A percentile compares a stretch with the other conserved stretches of the same genome.
These are phyloP conservation scores for Hapsidospora chrysogenum DNA, from an alignment of 495 filamentous ascomycete species.

Conservation along the genomic window DNA sequence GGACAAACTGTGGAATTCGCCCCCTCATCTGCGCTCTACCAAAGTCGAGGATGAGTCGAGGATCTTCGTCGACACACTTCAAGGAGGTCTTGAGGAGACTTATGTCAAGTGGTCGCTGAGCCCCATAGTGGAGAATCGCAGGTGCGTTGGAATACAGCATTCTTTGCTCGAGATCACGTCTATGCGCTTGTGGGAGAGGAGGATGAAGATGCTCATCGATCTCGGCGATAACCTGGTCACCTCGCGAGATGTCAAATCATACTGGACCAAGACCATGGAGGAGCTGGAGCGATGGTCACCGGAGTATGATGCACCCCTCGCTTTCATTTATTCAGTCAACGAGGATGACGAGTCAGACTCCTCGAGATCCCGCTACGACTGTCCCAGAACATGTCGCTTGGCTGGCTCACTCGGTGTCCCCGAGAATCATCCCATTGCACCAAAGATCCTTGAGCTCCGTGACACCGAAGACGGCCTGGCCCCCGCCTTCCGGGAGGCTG, in stretches of 20 bases:
- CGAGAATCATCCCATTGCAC: constrained; percentile 30
- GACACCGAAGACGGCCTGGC: constrained; percentile 31
- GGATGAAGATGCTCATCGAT: constrained; percentile 21
- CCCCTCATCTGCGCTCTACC: constrained; percentile 2
- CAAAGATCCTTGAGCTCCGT: constrained; percentile 32
- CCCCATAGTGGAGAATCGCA: constrained; percentile 35
- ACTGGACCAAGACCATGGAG: constrained; percentile 15
- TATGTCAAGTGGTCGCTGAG: constrained; percentile 47
- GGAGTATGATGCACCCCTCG: constrained; percentile 38
- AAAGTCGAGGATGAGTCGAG: constrained; percentile 19
- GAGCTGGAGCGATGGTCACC: constrained; percentile 14
- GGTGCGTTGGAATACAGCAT: constrained; percentile 24
- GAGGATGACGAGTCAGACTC: constrained; percentile 23
- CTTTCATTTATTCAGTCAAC: constrained; percentile 36
- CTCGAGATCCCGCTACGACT: constrained; percentile 20
- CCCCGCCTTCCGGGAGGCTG: constrained; percentile 35
- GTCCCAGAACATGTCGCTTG: constrained; percentile 28
- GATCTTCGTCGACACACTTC: constrained; percentile 29
- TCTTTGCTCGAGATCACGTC: constrained; percentile 16
- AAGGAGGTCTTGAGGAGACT: constrained; percentile 38
- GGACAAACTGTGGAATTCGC: constrained; percentile 3
- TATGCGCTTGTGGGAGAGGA: constrained; percentile 18
- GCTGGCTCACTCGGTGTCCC: constrained; percentile 45
- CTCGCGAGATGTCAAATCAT: constrained; percentile 15
- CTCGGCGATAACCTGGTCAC: constrained; percentile 16